phyloP scores from a whole-genome alignment of 2,329 filamentous ascomycete species.

The Phoma sp. region DNA sequence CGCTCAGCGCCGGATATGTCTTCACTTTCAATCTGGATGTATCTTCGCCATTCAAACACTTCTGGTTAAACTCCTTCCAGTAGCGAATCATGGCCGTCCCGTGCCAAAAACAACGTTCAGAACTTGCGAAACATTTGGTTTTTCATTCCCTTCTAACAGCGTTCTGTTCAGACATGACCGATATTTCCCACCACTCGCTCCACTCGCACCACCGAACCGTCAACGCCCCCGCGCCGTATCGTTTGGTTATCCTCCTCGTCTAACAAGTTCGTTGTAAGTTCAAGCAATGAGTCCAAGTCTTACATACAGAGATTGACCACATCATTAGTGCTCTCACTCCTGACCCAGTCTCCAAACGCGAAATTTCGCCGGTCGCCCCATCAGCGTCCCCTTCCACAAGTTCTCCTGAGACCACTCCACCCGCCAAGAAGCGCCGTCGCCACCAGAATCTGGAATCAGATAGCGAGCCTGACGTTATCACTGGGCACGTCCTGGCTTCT shows the following conservation, averaged over 20 bases:
- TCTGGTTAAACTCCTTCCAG: too few species aligned
- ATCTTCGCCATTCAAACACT: too few species aligned
- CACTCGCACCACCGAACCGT: background rate
- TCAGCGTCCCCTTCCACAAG: background rate
- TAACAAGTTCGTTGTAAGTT: background rate
- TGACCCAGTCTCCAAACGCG: background rate
- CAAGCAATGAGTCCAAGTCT: background rate
- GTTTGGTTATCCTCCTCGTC: background rate
- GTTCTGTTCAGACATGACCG: background rate
- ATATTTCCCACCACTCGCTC: too few species aligned
- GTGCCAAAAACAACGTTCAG: too few species aligned
- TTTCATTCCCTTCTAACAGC: background rate
- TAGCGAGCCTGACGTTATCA: conserved; percentile 11
- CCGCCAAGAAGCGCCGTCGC: background rate
- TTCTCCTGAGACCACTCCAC: background rate
- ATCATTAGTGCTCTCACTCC: background rate
- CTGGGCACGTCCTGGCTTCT: conserved; percentile 35
- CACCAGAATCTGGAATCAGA: background rate
- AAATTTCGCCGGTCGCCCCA: background rate
- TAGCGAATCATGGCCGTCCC: too few species aligned
- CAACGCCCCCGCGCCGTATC: background rate
- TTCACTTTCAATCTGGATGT: too few species aligned
- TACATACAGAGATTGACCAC: background rate
- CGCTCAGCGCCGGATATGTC: too few species aligned
- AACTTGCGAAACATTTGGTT: background rate